Evolutionary conservation across 2,329 filamentous ascomycete species (phyloP), one percentile per base, ranked within the genome.

Genomic region (Hypoxylon sp.): DNA sequence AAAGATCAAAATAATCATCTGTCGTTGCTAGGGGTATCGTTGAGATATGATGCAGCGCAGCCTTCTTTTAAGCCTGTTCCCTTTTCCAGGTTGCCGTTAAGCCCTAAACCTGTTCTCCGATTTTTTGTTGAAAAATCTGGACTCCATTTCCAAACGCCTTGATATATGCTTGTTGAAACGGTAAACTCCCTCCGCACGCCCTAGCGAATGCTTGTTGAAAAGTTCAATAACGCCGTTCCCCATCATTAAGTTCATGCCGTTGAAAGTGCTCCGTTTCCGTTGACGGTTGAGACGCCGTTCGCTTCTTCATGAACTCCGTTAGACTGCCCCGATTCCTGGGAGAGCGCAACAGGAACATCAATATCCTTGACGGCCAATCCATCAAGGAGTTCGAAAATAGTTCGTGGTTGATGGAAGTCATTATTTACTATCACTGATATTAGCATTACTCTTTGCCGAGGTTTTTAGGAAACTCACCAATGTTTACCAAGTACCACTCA

Each of bases 401-500:
- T 90, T 55, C 88, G 85, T 59, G 88, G 88, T 73, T 93, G 86
- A 78, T 97, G 93, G 89, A 99, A 99, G 78, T 99, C 94, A 76
- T 99, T 99, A 83, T 99, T 94, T 27, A 99, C 96, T 94, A 70
- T 19, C 23, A n/a, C 1, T 58, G 34, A 14, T 30, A 39, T 50
- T 45, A 61, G 62, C 2, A 57, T 25, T n/a, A 5, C 23, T 29
- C 25, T 29, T 25, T n/a, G 29, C 37, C 11, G 23, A 12, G 11
- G 14, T 11, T n/a, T 30, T 5, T 3, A 25, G 32, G 39, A 5
- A 30, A 79, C 90, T 82, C 83, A 94, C 92, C 93, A 73, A 99
- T 97, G 77, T 99, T 99, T 72, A 99, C 87, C 63, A 99, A 84
- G 76, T 94, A 95, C 94, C 95, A 99, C 55, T 89, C 89, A 65